Base-by-base conservation (phyloP, 2,329 filamentous ascomycete species). In the Sporothrix pallida region DNA sequence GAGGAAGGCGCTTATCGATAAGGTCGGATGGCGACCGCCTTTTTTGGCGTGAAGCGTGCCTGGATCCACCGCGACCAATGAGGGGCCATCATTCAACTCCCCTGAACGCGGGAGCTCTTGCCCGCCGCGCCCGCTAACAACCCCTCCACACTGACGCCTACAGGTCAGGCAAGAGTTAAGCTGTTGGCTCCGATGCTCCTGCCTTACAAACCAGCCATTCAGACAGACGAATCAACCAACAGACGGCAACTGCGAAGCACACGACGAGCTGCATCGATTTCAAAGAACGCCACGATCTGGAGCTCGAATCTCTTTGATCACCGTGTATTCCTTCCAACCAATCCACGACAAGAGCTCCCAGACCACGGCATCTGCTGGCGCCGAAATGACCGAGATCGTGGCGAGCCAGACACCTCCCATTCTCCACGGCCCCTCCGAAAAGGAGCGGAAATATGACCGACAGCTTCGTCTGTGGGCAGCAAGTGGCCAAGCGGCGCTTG, bases 401-500 rank as follows among this genome's bases (percentile, higher is more conserved):
- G 81, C 78, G 75, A 82, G 78, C 77, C 84, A 86, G 76, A 85
- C 83, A 7, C 84, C 83, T n/a, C 84, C 84, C 1, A 80, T 85
- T 20, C 83, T 88, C 54, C 83, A 85, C 44, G 86, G 86, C 0
- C 88, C 87, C 9, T 87, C 88, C 5, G 88, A 89, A 76, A 90
- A 90, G 79, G 88, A 90, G 76, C 89, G 89, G 82, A 97, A 93
- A 80, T 99, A 99, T 83, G 96, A 99, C 82, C 91, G 96, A 71
- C 96, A 99, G 83, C 90, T 99, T 56, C 92, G 97, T 71, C 86
- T 99, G 15, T 99, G 96, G 96, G 97, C 95, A 75, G 94, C 95
- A 58, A 93, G 90, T 70, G 96, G 96, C 20, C 96, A 99, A 81
- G 88, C 92, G 77, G 95, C 95, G 17, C 87, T 99, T 1, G 97